Conservation (phyloP, 192 early-diverging fungal species). For the Pilobolus umbonatus region DNA sequence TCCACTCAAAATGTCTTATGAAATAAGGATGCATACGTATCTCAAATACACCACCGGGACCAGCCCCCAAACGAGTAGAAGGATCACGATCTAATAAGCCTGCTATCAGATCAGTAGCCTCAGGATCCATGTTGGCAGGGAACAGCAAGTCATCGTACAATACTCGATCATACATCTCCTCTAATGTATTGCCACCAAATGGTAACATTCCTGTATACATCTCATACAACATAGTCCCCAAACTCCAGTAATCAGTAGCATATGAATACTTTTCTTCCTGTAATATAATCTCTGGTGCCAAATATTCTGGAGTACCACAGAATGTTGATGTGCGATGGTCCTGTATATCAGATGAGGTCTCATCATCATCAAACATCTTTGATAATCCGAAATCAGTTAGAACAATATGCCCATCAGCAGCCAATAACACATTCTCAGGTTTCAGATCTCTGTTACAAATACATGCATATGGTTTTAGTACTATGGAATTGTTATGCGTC, state of each 20-base stretch:
- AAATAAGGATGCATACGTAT: slow-evolving; percentile 79
- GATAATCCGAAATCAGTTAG: slow-evolving; percentile 94
- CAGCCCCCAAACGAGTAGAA: slow-evolving; percentile 56
- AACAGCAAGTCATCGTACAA: slow-evolving; percentile 50
- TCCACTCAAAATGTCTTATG: slow-evolving; percentile 60
- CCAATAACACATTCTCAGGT: slow-evolving; percentile 73
- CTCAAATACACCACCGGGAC: slow-evolving; percentile 49
- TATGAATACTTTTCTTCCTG: slow-evolving; percentile 56
- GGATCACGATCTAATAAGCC: slow-evolving; percentile 56
- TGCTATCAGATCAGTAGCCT: slow-evolving; percentile 41
- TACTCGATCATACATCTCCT: slow-evolving; percentile 54
- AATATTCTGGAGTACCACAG: slow-evolving; percentile 78
- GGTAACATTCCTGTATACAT: slow-evolving; percentile 79
- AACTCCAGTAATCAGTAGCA: slow-evolving; percentile 88
- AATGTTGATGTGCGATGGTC: slow-evolving; percentile 54
- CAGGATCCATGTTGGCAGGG: slow-evolving; percentile 38
- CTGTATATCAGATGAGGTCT: slow-evolving; percentile 8
- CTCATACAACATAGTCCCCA: slow-evolving; percentile 89
- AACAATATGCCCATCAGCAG: slow-evolving; percentile 76
- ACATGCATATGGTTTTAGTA: too few species aligned
- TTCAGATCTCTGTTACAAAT: slow-evolving; percentile 69
- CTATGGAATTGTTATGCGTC: too few species aligned
- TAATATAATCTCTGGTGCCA: slow-evolving; percentile 82
- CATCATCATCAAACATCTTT: slow-evolving; percentile 55
- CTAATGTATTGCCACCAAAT: slow-evolving; percentile 55